Evolutionary conservation across 2,329 filamentous ascomycete genomes (phyloP).

Genomic region (Tolypocladium pustulatum): DNA sequence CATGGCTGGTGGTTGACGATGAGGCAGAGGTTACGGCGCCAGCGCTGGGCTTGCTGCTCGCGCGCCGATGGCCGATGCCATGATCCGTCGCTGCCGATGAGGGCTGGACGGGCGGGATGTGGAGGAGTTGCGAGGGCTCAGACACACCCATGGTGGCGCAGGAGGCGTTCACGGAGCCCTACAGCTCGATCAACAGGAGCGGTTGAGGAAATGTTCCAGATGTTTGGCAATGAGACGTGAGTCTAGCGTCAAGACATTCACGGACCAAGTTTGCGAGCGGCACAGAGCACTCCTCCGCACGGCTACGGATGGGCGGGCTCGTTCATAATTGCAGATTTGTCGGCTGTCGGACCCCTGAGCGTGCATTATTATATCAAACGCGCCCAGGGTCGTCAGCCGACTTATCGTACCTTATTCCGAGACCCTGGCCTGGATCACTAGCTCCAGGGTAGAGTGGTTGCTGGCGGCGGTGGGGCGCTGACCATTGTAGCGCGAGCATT

Average conservation of each 20-base stretch:
- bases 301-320: not conserved
- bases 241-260: not conserved
- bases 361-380: not conserved
- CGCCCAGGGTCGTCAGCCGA: not conserved
- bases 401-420: not conserved
- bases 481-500: not conserved
- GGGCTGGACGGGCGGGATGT: slow-evolving; percentile 35
- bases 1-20: slow-evolving; percentile 44
- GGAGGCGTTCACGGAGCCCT: not conserved
- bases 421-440: not conserved
- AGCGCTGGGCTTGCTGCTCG: slow-evolving; percentile 42
- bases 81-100: slow-evolving; percentile 27
- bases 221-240: not conserved
- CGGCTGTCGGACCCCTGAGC: not conserved
- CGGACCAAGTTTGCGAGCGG: not conserved
- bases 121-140: slow-evolving; percentile 45
- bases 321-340: not conserved
- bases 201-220: not conserved
- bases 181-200: not conserved
- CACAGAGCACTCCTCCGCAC: not conserved
- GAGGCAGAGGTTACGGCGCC: slow-evolving; percentile 33
- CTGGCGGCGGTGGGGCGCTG: not conserved
- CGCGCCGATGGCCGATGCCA: slow-evolving; percentile 36
- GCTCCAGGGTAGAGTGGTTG: not conserved
- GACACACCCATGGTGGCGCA: slow-evolving; percentile 28